Evolutionary conservation across 176 grass and related monocot genomes (phyloP), one percentile per base, ranked within the genome.

Genomic region (Aegilops umbellulata): DNA sequence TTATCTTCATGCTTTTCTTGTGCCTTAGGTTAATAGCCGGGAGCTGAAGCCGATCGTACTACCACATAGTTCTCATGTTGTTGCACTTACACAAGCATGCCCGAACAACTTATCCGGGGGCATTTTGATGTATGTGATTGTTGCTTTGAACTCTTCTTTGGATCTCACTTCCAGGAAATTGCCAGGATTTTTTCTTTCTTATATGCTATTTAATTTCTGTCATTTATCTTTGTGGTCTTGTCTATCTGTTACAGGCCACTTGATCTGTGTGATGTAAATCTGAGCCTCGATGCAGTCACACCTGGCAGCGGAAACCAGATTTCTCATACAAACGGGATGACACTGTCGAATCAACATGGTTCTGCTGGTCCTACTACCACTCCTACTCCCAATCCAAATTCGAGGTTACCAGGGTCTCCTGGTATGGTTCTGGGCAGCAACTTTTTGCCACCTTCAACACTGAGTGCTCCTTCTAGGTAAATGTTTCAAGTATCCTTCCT

Each of bases 231-330:
- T 53, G 55, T 87, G 19, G 30, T 84, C 39, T 70, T 87, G 60
- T 86, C 49, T 89, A 80, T 84, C 61, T 77, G 16, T 23, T 78
- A 90, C 88, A 98, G 96, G 91, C 96, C 96, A 78, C 91, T 98
- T 92, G 96, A 98, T 95, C 84, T 98, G 53, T 94, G 93, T 86
- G 93, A 98, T 78, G 82, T 61, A 57, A 74, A 81, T 85, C 82
- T 88, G 39, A 94, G 83, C 60, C 81, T 85, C 71, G 96, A 98
- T 87, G 38, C 86, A 57, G 14, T 80, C 70, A 66, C 89, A 32
- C 65, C 84, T 71, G 88, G 88, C 6, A 90, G 71, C 79, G 86
- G 86, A 62, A 89, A 91, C 83, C 86, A 86, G 29, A 88, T 84
- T 65, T 47, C 67, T 87, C 90, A 92, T 81, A 51, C 72, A 80